Evolutionary conservation across 176 grass and related monocot species (phyloP).

Genomic region (Luzula sylvatica): DNA sequence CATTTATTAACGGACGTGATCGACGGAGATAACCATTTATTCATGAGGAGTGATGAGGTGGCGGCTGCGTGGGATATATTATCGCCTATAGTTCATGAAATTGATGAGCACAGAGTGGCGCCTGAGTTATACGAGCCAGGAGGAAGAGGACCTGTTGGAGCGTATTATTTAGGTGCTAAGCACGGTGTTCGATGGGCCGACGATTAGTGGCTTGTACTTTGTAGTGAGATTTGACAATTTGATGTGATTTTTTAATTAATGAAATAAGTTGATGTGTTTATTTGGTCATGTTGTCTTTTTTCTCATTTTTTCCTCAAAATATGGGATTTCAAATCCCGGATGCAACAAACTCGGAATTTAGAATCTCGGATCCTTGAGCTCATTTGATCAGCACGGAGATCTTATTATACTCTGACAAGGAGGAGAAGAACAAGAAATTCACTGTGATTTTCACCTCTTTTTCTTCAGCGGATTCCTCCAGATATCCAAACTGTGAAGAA

Average conservation of each 20-base stretch:
- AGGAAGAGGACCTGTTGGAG: constrained; percentile 57
- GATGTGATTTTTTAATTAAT: too few relatives aligned
- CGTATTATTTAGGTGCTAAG: constrained; percentile 87
- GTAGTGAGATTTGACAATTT: background rate
- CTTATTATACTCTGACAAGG: too few relatives aligned
- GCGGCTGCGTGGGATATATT: constrained; percentile 75
- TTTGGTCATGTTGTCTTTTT: too few relatives aligned
- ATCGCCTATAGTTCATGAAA: constrained; percentile 60
- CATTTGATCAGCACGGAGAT: too few relatives aligned
- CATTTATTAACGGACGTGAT: constrained; percentile 84
- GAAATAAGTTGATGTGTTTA: too few relatives aligned
- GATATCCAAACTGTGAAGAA: background rate
- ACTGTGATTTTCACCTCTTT: background rate
- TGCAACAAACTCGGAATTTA: too few relatives aligned
- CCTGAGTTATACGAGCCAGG: constrained; percentile 83
- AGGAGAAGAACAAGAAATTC: too few relatives aligned
- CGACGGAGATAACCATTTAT: constrained; percentile 87
- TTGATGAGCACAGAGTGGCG: constrained; percentile 51
- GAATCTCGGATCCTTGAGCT: too few relatives aligned
- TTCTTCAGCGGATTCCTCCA: constrained; percentile 7
- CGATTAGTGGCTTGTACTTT: constrained; percentile 30
- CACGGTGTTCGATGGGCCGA: constrained; percentile 82
- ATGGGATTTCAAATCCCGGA: too few relatives aligned
- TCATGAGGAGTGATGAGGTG: constrained; percentile 88
- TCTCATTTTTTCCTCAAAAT: too few relatives aligned